Percentiles rank a stretch among this genome's conserved stretches.
Conservation (phyloP, 2,329 filamentous ascomycete species). For the Colletotrichum eremochloae region DNA sequence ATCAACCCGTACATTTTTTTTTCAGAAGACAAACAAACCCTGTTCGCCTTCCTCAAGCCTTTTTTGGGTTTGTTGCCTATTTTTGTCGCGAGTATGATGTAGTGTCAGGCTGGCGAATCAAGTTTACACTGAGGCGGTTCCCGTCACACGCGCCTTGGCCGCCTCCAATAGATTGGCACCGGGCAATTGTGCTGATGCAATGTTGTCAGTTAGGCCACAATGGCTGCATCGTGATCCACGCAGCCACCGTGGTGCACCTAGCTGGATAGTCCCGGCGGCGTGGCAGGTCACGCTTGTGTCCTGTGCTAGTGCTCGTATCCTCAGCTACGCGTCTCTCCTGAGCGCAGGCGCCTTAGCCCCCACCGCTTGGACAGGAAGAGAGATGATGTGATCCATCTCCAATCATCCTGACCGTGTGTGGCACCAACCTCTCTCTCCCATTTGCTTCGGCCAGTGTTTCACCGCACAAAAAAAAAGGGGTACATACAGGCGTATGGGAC, state of each 20-base stretch:
- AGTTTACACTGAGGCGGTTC: neutral
- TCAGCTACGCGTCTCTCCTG: neutral
- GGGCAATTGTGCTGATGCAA: neutral
- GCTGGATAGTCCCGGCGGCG: neutral
- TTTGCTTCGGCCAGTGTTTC: conserved; percentile 34
- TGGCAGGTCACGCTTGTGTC: conserved; percentile 4
- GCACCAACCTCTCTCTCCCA: neutral
- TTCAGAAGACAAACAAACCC: neutral
- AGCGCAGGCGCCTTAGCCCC: neutral
- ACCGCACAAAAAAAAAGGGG: conserved; percentile 26
- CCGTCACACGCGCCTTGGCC: conserved; percentile 11
- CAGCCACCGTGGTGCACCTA: neutral
- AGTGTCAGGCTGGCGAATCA: neutral
- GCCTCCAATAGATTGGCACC: conserved; percentile 5
- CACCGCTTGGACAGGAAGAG: neutral
- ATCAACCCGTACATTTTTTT: conserved; percentile 15
- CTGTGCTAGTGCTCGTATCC: conserved; percentile 8
- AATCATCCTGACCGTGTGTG: conserved; percentile 6
- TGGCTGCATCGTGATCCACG: neutral
- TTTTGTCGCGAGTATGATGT: no score
- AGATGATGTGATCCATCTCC: conserved; percentile 12
- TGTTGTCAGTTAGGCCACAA: neutral
- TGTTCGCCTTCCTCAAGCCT: no score
- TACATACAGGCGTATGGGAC: conserved; percentile 8
- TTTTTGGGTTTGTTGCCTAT: neutral